These are phyloP conservation scores for Balamuthia mandrillaris DNA, from an alignment of 208 protist species.

Conservation along the genomic window DNA sequence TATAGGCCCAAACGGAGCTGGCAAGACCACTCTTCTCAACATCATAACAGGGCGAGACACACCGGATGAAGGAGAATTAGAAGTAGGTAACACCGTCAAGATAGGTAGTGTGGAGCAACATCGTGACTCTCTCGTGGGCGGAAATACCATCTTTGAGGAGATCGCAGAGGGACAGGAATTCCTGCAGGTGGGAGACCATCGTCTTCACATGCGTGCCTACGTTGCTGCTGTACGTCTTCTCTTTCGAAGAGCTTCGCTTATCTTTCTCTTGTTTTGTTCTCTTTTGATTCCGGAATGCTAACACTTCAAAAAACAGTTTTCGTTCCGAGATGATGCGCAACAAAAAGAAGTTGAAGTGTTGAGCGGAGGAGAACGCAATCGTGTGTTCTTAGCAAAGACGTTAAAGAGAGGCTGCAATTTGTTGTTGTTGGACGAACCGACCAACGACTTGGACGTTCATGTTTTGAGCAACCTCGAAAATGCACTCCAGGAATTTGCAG, in stretches of 20 bases:
- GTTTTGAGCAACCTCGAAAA: conserved; percentile 63
- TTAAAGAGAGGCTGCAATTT: conserved; percentile 59
- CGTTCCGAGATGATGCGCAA: conserved; percentile 52
- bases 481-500: conserved; percentile 53
- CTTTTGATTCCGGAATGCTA: too few relatives aligned
- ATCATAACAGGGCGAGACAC: conserved; percentile 38
- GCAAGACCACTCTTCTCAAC: conserved; percentile 64
- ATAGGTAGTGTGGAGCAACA: conserved; percentile 22
- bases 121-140: conserved; percentile 27
- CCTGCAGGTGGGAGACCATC: neutral
- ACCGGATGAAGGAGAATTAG: conserved; percentile 32
- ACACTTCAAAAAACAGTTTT: conserved; percentile 38
- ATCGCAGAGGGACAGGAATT: conserved; percentile 46
- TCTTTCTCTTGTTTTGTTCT: too few relatives aligned
- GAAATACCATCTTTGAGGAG: conserved; percentile 55
- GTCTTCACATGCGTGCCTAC: conserved; percentile 45
- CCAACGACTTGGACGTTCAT: conserved; percentile 69
- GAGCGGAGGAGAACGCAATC: conserved; percentile 62
- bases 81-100: conserved; percentile 47
- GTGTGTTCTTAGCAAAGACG: conserved; percentile 68
- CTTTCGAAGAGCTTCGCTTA: neutral
- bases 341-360: conserved; percentile 53
- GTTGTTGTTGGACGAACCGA: conserved; percentile 69
- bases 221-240: conserved; percentile 14
- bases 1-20: conserved; percentile 61